phyloP scores from a whole-genome alignment of 2,329 filamentous ascomycete species.

The Colletotrichum filicis region DNA sequence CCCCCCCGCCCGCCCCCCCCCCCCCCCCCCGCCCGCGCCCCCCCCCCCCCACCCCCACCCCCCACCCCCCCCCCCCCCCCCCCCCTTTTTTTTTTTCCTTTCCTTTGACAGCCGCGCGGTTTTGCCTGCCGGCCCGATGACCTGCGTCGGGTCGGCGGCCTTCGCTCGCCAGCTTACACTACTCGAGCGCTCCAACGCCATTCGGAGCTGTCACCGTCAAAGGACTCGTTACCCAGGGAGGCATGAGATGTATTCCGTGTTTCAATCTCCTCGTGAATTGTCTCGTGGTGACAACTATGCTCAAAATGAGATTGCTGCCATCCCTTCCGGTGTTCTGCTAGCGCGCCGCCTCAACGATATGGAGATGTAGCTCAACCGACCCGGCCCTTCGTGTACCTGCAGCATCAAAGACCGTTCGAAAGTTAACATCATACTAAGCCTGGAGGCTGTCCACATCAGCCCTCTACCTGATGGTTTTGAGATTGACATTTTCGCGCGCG shows the following conservation, averaged over 20 bases:
- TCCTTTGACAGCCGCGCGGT: background rate
- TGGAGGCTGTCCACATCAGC: background rate
- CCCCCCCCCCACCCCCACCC: too few species aligned
- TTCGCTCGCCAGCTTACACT: background rate
- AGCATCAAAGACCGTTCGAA: background rate
- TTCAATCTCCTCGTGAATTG: background rate
- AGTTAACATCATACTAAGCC: background rate
- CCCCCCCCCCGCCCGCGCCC: too few species aligned
- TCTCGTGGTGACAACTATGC: background rate
- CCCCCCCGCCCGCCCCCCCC: too few species aligned
- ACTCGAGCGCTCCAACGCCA: background rate
- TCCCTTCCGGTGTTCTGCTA: background rate
- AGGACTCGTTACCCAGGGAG: background rate
- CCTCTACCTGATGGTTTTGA: background rate
- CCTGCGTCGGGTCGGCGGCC: background rate
- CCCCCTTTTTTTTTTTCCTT: too few species aligned
- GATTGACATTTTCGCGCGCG: background rate
- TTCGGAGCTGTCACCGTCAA: background rate
- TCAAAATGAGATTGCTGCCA: background rate
- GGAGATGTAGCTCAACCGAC: background rate
- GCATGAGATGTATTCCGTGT: background rate
- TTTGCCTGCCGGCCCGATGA: background rate
- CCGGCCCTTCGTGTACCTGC: background rate
- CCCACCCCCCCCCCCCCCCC: too few species aligned
- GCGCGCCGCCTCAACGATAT: background rate